These are phyloP conservation scores for Eragrostis tef DNA, from an alignment of 202 grass and related monocot genomes.

Conservation along the genomic window DNA sequence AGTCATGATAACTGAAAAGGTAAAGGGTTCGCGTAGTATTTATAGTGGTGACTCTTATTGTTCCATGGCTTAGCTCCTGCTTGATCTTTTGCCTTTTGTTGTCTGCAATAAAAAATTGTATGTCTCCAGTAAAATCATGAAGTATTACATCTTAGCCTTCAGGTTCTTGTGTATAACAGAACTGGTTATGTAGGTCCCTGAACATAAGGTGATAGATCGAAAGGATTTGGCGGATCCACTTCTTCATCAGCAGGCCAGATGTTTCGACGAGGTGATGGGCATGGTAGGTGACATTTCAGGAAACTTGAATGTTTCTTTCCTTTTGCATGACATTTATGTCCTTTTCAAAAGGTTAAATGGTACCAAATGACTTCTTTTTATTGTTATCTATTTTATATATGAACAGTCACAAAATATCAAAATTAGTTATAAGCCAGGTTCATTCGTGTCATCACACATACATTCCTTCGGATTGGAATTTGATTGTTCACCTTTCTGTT, in stretches of 20 bases:
- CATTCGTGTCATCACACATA: not conserved
- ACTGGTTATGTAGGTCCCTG: slow-evolving; percentile 38
- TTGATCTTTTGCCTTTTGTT: slow-evolving; percentile 24
- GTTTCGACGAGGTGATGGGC: slow-evolving; percentile 17
- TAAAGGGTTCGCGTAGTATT: slow-evolving; percentile 44
- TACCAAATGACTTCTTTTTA: slow-evolving; percentile 29
- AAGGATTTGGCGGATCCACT: slow-evolving; percentile 14
- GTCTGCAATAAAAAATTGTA: slow-evolving; percentile 17
- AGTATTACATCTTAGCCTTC: not conserved
- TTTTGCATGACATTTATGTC: not conserved
- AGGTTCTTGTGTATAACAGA: slow-evolving; percentile 41
- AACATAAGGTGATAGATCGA: slow-evolving; percentile 32
- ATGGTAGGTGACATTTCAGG: slow-evolving; percentile 18
- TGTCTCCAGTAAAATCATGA: slow-evolving; percentile 24
- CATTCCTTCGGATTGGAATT: slow-evolving; percentile 17
- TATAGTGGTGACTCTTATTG: not conserved
- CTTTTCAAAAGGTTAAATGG: slow-evolving; percentile 15
- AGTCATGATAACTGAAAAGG: too few species aligned
- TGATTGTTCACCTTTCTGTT: not conserved
- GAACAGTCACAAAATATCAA: slow-evolving; percentile 28
- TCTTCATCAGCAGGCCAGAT: slow-evolving; percentile 40
- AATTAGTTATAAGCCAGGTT: slow-evolving; percentile 18
- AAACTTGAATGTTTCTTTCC: slow-evolving; percentile 5
- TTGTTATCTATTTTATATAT: slow-evolving; percentile 16
- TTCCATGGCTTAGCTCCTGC: not conserved